phyloP scores from a whole-genome alignment of 768 basidiomycete species.

The Hebeloma cylindrosporum region DNA sequence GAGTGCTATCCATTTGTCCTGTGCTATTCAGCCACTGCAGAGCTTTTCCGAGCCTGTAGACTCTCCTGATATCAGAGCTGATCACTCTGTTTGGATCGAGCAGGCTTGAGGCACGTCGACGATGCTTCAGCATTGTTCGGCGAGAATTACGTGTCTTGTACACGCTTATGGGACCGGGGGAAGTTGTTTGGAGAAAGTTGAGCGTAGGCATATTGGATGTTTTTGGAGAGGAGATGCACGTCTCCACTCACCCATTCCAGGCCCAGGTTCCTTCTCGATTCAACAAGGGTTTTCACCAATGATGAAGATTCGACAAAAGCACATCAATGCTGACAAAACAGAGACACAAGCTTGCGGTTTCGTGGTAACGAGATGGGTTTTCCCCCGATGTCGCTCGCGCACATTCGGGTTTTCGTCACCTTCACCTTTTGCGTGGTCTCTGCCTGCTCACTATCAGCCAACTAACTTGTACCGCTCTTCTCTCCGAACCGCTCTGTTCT shows the following conservation, averaged over 20 bases:
- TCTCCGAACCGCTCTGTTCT: slow-evolving; percentile 30
- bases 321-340: slow-evolving; percentile 22
- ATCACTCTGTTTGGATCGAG: slow-evolving; percentile 40
- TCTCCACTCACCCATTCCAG: slow-evolving; percentile 32
- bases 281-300: slow-evolving; percentile 5
- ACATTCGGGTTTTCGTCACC: slow-evolving; percentile 43
- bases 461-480: slow-evolving; percentile 50
- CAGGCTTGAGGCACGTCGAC: slow-evolving; percentile 20
- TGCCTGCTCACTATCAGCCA: slow-evolving; percentile 42
- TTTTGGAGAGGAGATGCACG: slow-evolving; percentile 20
- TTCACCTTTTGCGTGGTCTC: slow-evolving; percentile 41
- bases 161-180: slow-evolving; percentile 3
- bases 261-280: slow-evolving; percentile 16
- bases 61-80: slow-evolving; percentile 36
- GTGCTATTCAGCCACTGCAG: slow-evolving; percentile 17
- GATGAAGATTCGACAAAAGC: slow-evolving; percentile 6
- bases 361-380: slow-evolving; percentile 37
- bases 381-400: slow-evolving; percentile 27
- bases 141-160: slow-evolving; percentile 16
- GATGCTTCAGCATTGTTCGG: slow-evolving; percentile 4
- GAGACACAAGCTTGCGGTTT: slow-evolving; percentile 42
- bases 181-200: slow-evolving; percentile 13
- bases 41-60: slow-evolving; percentile 10
- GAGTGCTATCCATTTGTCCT: slow-evolving; percentile 12
- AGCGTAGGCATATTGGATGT: slow-evolving; percentile 23